phyloP scores from a whole-genome alignment of 192 early-diverging fungal genomes.

The Coemansia sp. region DNA sequence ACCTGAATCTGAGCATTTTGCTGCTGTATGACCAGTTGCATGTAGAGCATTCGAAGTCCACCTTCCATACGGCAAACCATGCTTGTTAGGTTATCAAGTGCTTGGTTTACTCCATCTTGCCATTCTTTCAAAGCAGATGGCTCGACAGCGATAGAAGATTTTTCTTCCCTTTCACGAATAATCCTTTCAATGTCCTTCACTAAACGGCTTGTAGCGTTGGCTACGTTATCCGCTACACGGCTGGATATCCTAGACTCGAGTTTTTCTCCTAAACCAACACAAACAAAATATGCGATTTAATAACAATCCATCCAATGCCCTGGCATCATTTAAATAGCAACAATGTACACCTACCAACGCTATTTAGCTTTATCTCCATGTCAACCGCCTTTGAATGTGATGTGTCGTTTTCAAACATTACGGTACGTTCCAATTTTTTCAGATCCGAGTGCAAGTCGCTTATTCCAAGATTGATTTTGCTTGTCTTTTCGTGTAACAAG shows the following conservation, averaged over 20 bases:
- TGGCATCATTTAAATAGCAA: too few relatives aligned
- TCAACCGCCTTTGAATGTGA: slow-evolving; percentile 28
- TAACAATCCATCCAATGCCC: too few relatives aligned
- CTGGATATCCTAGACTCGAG: slow-evolving; percentile 6
- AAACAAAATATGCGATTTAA: neutral
- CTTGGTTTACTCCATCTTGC: slow-evolving; percentile 2
- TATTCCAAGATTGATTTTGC: slow-evolving; percentile 45
- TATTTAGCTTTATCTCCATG: slow-evolving; percentile 42
- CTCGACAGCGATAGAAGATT: neutral
- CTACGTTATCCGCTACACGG: neutral
- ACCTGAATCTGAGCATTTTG: neutral
- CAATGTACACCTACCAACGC: slow-evolving; percentile 23
- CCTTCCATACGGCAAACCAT: neutral
- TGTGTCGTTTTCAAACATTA: slow-evolving; percentile 18
- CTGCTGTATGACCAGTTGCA: neutral
- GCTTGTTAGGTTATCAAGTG: neutral
- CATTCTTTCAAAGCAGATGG: neutral
- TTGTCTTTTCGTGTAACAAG: slow-evolving; percentile 46
- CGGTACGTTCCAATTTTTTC: slow-evolving; percentile 38
- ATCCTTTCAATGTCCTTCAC: neutral
- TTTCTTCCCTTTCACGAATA: neutral
- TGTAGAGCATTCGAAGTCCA: neutral
- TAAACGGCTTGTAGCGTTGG: neutral
- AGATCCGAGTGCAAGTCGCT: slow-evolving; percentile 50
- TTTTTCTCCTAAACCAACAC: neutral